Percentiles rank a stretch among this genome's conserved stretches.
Evolutionary conservation across 805 yeast species (phyloP).

Genomic region (Lipomyces anomalus): DNA sequence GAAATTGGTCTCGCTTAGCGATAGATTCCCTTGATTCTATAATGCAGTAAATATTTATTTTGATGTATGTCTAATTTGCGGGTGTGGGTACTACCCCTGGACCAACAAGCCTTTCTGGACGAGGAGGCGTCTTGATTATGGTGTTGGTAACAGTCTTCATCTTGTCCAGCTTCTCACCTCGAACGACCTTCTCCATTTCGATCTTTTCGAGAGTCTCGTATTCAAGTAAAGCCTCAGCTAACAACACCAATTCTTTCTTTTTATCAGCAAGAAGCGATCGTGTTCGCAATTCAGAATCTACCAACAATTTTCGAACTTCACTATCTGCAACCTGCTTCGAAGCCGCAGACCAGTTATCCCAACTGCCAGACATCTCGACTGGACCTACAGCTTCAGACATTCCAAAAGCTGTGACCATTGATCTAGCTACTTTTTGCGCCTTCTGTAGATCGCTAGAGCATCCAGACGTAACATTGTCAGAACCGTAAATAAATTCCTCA

Average conservation of each 20-base stretch:
- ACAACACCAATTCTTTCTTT: conserved; percentile 66
- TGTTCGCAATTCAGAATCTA: conserved; percentile 75
- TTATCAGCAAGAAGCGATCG: conserved; percentile 57
- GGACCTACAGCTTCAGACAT: conserved; percentile 95
- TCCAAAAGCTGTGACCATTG: conserved; percentile 95
- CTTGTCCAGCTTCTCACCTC: conserved; percentile 52
- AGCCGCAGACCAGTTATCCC: conserved; percentile 92
- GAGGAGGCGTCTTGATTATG: not conserved
- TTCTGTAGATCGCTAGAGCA: conserved; percentile 85
- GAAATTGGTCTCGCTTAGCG: too few species aligned
- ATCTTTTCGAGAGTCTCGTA: conserved; percentile 90
- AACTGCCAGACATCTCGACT: conserved; percentile 76
- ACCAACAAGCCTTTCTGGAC: not conserved
- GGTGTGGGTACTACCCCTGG: not conserved
- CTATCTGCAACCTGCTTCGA: conserved; percentile 87
- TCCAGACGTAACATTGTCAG: conserved; percentile 89
- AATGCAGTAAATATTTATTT: too few species aligned
- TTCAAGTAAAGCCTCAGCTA: conserved; percentile 90
- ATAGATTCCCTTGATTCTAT: too few species aligned
- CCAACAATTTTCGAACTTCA: conserved; percentile 73
- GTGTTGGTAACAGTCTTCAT: not conserved
- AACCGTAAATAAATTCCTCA: conserved; percentile 87
- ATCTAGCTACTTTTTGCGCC: conserved; percentile 90
- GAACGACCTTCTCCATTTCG: conserved; percentile 80
- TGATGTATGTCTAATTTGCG: not conserved